phyloP scores from a whole-genome alignment of 306 rosid species.

The Psophocarpus tetragonolobus region DNA sequence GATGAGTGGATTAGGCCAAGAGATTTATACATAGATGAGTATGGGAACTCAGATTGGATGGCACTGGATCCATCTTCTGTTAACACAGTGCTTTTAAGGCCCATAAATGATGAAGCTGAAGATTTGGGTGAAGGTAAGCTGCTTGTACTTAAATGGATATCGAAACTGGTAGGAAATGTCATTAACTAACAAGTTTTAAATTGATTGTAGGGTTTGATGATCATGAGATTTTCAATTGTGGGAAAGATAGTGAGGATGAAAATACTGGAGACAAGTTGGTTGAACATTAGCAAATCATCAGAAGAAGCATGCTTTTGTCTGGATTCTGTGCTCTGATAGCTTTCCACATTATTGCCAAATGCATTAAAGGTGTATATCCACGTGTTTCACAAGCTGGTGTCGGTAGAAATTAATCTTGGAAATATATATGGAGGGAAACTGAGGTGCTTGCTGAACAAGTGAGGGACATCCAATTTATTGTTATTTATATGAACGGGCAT shows the following conservation, averaged over 20 bases:
- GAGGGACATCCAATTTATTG: constrained; percentile 17
- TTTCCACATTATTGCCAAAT: constrained; percentile 13
- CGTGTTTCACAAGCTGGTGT: neutral
- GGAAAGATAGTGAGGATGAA: constrained; percentile 60
- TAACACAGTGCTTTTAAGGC: constrained; percentile 52
- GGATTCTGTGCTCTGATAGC: constrained; percentile 7
- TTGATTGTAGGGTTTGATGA: constrained; percentile 76
- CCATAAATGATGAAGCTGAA: constrained; percentile 64
- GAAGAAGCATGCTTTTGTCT: constrained; percentile 12
- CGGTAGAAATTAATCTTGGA: constrained; percentile 8
- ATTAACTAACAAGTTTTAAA: constrained; percentile 24
- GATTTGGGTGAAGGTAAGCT: constrained; percentile 65
- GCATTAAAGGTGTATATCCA: constrained; percentile 19
- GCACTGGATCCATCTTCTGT: constrained; percentile 58
- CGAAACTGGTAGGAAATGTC: constrained; percentile 22
- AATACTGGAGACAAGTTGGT: constrained; percentile 45
- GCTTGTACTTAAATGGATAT: constrained; percentile 5
- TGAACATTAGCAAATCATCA: constrained; percentile 39
- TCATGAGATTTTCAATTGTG: constrained; percentile 55
- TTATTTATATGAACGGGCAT: constrained; percentile 13
- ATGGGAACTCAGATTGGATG: constrained; percentile 64
- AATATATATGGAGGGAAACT: constrained; percentile 26
- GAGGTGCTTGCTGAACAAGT: neutral
- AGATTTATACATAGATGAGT: constrained; percentile 57
- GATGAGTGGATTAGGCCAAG: constrained; percentile 75